Evolutionary conservation across 306 rosid species (phyloP).

Genomic region (Delonix regia): DNA sequence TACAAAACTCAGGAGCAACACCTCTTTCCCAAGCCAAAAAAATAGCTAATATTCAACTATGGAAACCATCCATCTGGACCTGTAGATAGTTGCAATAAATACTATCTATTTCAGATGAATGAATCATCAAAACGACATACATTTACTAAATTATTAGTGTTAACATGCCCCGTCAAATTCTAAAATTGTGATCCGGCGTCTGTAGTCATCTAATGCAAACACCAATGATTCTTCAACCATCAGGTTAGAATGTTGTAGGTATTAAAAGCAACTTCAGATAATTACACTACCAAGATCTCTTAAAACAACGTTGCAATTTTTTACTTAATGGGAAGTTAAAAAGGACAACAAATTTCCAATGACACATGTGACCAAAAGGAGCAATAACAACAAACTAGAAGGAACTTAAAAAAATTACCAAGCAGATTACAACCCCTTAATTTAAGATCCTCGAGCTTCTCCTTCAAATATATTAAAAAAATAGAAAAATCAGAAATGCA

Average conservation of each 20-base stretch:
- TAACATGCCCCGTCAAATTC: conserved; percentile 1
- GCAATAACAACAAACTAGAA: background rate
- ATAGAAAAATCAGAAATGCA: conserved; percentile 9
- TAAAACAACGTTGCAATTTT: background rate
- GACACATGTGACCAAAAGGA: background rate
- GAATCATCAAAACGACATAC: background rate
- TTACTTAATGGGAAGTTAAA: background rate
- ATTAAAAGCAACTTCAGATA: conserved; percentile 12
- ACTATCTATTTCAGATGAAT: background rate
- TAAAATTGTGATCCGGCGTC: conserved; percentile 28
- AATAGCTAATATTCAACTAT: background rate
- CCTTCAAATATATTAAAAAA: conserved; percentile 47
- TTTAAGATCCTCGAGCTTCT: conserved; percentile 76
- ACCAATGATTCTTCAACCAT: conserved; percentile 9
- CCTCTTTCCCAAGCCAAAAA: background rate
- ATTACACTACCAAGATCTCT: background rate
- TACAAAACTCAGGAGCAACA: conserved; percentile 25
- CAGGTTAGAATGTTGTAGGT: background rate
- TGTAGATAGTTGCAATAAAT: background rate
- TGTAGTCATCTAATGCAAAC: background rate
- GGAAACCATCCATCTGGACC: conserved; percentile 17
- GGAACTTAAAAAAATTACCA: conserved; percentile 40
- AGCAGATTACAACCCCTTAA: conserved; percentile 82
- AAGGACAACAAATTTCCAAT: background rate
- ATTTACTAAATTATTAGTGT: conserved; percentile 8